Conservation (phyloP, 176 grass and related monocot genomes). For the Coix lacrymajobi region DNA sequence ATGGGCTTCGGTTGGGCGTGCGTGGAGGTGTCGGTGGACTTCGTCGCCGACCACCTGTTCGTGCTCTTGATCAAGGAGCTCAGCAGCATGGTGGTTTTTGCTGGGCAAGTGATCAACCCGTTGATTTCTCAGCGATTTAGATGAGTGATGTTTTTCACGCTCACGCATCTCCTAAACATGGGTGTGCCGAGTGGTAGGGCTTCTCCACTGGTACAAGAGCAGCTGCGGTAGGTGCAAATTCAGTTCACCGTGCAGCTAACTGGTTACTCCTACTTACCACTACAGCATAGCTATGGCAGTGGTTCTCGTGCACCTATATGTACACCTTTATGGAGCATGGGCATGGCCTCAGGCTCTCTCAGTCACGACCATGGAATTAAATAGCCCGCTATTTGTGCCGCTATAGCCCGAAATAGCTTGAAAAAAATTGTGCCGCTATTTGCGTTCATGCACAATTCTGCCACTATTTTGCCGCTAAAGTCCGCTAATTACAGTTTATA, state of each 20-base stretch:
- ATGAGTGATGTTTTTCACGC: too few species aligned
- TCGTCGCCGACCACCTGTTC: slow-evolving; percentile 44
- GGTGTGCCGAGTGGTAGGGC: slow-evolving; percentile 86
- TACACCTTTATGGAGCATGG: neutral
- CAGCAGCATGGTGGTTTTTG: slow-evolving; percentile 17
- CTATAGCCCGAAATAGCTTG: too few species aligned
- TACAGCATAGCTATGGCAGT: neutral
- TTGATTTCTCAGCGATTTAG: neutral
- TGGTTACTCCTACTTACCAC: neutral
- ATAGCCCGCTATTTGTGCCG: too few species aligned
- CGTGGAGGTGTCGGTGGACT: neutral
- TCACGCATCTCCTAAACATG: too few species aligned
- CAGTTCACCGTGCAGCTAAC: neutral
- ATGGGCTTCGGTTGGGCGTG: neutral
- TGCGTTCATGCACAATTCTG: too few species aligned
- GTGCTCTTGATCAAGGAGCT: slow-evolving; percentile 35
- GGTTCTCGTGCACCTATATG: neutral
- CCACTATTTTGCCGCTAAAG: too few species aligned
- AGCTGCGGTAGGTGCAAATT: slow-evolving; percentile 59
- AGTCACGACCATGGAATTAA: too few species aligned
- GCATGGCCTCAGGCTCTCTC: neutral
- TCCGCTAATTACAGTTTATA: too few species aligned
- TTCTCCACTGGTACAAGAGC: slow-evolving; percentile 93
- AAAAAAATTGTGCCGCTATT: too few species aligned
- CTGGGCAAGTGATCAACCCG: slow-evolving; percentile 21